Evolutionary conservation across 345 rosid species (phyloP).

Genomic region (Citrus sinensis): DVS_A1.0 CM039169.1:33101501-33102000

Average conservation of each 20-base stretch:
- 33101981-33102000: not conserved
- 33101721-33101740: not conserved
- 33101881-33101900: not conserved
- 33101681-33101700: not conserved
- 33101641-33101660: too few species aligned
- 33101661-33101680: not conserved
- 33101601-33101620: too few species aligned
- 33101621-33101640: too few species aligned
- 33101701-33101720: not conserved
- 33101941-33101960: not conserved
- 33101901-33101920: slow-evolving; percentile 2
- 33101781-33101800: not conserved
- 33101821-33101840: not conserved
- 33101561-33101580: too few species aligned
- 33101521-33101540: too few species aligned
- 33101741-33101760: not conserved
- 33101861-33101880: not conserved
- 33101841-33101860: not conserved
- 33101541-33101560: rapidly evolving
- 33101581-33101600: too few species aligned
- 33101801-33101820: too few species aligned
- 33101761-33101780: not conserved
- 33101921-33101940: not conserved
- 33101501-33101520: too few species aligned
- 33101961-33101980: too few species aligned